Evolutionary conservation across 2,329 filamentous ascomycete species (phyloP).

Genomic region (Remersonia thermophila): DNA sequence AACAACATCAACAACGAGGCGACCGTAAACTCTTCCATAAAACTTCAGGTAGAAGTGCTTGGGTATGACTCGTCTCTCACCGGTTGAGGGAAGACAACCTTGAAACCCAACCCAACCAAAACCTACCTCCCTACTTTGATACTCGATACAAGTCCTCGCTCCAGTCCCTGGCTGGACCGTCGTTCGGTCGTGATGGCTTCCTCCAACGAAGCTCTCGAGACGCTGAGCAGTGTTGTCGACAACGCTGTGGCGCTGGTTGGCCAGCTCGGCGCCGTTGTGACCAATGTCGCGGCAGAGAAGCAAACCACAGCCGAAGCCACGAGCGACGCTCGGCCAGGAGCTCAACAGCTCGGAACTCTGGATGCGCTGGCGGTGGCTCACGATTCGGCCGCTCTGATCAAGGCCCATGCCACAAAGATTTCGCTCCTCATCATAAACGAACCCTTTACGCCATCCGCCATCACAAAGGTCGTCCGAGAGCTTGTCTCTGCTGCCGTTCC

Average conservation of each 20-base stretch:
- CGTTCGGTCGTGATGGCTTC: no score
- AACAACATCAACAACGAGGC: no score
- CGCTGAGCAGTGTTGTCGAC: constrained; percentile 14
- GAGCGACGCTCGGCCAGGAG: constrained; percentile 8
- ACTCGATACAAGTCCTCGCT: no score
- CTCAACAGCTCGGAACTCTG: constrained; percentile 19
- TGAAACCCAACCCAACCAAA: no score
- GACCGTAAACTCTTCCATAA: no score
- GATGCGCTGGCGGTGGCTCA: constrained; percentile 56
- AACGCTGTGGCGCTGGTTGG: constrained; percentile 16
- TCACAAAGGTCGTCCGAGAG: constrained; percentile 57
- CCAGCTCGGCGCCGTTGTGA: constrained; percentile 27
- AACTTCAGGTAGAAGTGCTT: no score
- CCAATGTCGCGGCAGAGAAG: constrained; percentile 25
- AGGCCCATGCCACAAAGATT: constrained; percentile 75
- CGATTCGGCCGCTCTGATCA: constrained; percentile 60
- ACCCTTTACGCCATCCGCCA: constrained; percentile 71
- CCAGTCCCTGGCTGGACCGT: no score
- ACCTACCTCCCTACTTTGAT: no score
- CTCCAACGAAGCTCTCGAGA: constrained; percentile 11
- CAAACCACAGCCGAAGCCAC: constrained; percentile 7
- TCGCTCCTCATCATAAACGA: constrained; percentile 77
- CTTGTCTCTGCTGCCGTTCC: constrained; percentile 64
- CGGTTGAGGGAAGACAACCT: no score
- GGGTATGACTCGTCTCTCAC: no score